Conservation (phyloP, 164 flowering plant species). For the Liquidambar formosana region DNA sequence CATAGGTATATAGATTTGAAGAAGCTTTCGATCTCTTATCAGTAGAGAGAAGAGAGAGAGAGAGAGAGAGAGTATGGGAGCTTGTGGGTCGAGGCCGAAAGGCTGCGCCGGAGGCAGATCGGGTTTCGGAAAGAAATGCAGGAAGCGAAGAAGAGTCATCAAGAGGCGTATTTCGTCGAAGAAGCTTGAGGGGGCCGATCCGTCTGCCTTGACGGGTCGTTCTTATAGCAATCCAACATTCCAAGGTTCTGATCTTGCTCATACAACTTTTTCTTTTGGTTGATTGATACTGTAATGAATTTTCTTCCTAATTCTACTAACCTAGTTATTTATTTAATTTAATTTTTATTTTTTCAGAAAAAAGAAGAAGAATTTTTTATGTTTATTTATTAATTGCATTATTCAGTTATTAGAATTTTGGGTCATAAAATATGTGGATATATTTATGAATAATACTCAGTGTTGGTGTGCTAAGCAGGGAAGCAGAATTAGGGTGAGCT, state of each 20-base stretch:
- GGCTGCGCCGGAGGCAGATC: conserved; percentile 15
- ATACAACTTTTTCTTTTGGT: too few relatives aligned
- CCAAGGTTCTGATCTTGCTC: conserved; percentile 14
- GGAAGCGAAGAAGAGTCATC: conserved; percentile 8
- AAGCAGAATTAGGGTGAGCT: too few relatives aligned
- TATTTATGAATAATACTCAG: too few relatives aligned
- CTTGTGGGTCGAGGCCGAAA: conserved; percentile 31
- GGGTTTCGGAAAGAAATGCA: conserved; percentile 1
- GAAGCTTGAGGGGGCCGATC: not conserved
- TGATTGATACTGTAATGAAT: too few relatives aligned
- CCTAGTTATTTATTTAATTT: too few relatives aligned
- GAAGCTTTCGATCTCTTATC: not conserved
- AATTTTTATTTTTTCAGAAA: too few relatives aligned
- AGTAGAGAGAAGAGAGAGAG: conserved; percentile 4
- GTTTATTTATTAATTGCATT: too few relatives aligned
- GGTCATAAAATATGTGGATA: too few relatives aligned
- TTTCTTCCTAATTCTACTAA: too few relatives aligned
- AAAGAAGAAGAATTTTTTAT: too few relatives aligned
- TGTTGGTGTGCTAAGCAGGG: too few relatives aligned
- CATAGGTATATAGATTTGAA: conserved; percentile 1
- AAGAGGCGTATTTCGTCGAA: conserved; percentile 17
- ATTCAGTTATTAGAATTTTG: too few relatives aligned
- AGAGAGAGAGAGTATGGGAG: conserved; percentile 28
- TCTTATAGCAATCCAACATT: conserved; percentile 17
- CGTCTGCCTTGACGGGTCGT: not conserved